A percentile compares a stretch with the other conserved stretches of the same genome.
Evolutionary conservation across 306 rosid genomes (phyloP).

Genomic region (Mimosa pudica): DNA sequence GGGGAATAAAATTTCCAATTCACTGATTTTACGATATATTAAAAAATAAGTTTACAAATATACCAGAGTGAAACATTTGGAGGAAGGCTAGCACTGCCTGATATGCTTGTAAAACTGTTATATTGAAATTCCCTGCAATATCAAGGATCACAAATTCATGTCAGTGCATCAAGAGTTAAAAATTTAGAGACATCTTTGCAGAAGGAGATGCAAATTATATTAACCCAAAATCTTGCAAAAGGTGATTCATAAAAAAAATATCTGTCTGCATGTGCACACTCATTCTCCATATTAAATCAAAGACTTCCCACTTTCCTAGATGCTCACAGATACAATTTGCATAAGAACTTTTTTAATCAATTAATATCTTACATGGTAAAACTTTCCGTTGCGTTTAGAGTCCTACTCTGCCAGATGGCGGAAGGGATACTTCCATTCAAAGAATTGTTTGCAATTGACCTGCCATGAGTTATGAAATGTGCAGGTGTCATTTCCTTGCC

Average conservation of each 20-base stretch:
- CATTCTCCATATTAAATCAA: neutral
- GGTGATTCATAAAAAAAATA: neutral
- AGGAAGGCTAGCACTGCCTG: conserved; percentile 58
- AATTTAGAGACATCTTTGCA: conserved; percentile 1
- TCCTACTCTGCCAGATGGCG: conserved; percentile 65
- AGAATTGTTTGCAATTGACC: conserved; percentile 78
- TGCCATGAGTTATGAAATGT: conserved; percentile 43
- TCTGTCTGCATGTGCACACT: neutral
- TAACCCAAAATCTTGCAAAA: neutral
- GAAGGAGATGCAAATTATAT: conserved; percentile 5
- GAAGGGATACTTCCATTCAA: conserved; percentile 70
- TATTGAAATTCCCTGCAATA: conserved; percentile 73
- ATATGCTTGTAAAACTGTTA: conserved; percentile 56
- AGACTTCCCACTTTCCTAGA: neutral
- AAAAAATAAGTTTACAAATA: conserved; percentile 41
- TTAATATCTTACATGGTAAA: conserved; percentile 63
- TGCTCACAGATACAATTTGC: neutral
- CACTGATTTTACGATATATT: conserved; percentile 5
- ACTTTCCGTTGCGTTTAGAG: conserved; percentile 37
- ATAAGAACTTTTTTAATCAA: conserved; percentile 4
- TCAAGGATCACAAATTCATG: conserved; percentile 30
- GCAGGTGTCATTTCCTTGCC: conserved; percentile 12
- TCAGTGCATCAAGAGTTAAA: conserved; percentile 28
- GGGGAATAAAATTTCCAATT: neutral
- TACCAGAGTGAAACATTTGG: conserved; percentile 74